Conservation (phyloP, 1,139 yeast species). For the Ashbya aceris region DNA sequence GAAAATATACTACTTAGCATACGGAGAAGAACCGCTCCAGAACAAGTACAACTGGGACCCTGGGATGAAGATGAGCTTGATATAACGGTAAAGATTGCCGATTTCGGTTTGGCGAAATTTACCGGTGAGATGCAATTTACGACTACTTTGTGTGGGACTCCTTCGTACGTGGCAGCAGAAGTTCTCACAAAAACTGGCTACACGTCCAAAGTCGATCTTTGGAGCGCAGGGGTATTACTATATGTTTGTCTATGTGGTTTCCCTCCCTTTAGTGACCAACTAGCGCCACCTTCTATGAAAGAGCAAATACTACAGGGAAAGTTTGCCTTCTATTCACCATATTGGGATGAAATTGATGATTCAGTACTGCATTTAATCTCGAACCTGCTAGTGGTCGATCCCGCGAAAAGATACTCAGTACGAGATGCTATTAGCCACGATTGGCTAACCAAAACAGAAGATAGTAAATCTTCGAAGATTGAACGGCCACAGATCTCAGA, state of each 20-base stretch:
- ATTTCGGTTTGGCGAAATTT: constrained; percentile 71
- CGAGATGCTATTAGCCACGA: constrained; percentile 44
- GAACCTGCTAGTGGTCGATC: constrained; percentile 49
- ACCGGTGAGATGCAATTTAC: constrained; percentile 71
- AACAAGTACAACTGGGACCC: constrained; percentile 48
- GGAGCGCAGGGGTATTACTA: constrained; percentile 72
- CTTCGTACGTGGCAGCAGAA: constrained; percentile 80
- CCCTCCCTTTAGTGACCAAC: constrained; percentile 76
- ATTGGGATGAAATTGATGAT: constrained; percentile 66
- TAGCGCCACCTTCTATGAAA: constrained; percentile 70
- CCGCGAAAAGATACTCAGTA: constrained; percentile 44
- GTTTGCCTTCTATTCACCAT: constrained; percentile 70
- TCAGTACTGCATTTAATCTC: constrained; percentile 56
- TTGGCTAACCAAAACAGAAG: constrained; percentile 38
- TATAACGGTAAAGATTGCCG: constrained; percentile 66
- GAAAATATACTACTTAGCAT: constrained; percentile 64
- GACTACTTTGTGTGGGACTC: constrained; percentile 73
- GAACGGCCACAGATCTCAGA: constrained; percentile 19
- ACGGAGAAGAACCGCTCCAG: constrained; percentile 34
- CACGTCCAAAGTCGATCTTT: constrained; percentile 63
- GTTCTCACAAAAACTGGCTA: constrained; percentile 51
- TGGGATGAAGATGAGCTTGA: constrained; percentile 63
- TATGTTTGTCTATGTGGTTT: constrained; percentile 77
- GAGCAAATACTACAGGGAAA: constrained; percentile 61
- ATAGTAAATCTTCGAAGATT: constrained; percentile 13